These are phyloP conservation scores for Lentinus brumalis DNA, from an alignment of 768 basidiomycete genomes.

Conservation along the genomic window DNA sequence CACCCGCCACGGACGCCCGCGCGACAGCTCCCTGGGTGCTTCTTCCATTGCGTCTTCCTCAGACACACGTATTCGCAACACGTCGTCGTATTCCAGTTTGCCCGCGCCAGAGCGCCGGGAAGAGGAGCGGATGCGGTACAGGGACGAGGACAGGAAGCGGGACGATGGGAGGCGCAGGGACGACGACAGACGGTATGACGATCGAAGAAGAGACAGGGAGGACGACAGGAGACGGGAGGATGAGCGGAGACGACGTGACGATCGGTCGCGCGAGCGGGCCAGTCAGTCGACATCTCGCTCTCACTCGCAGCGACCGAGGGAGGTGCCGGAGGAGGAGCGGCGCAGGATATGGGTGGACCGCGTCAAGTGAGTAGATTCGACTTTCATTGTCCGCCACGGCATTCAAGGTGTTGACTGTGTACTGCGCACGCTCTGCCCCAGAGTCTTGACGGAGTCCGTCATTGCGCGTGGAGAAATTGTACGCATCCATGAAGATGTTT, in stretches of 20 bases:
- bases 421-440: slow-evolving; percentile 13
- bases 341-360: slow-evolving; percentile 42
- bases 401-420: background rate
- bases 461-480: slow-evolving; percentile 34
- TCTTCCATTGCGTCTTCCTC: slow-evolving; percentile 7
- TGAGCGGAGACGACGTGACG: background rate
- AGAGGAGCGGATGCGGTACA: background rate
- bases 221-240: slow-evolving; percentile 9
- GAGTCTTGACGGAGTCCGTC: slow-evolving; percentile 40
- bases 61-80: background rate
- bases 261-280: background rate
- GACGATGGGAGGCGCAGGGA: slow-evolving; percentile 9
- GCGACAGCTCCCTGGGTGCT: slow-evolving; percentile 1
- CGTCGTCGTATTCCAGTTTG: background rate
- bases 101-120: background rate
- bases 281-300: slow-evolving; percentile 1
- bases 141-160: slow-evolving; percentile 4
- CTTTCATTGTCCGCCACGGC: background rate
- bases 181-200: slow-evolving; percentile 8
- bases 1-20: background rate
- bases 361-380: slow-evolving; percentile 38
- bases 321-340: slow-evolving; percentile 38
- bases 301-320: slow-evolving; percentile 17
- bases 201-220: slow-evolving; percentile 5
- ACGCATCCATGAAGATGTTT: slow-evolving; percentile 37